Evolutionary conservation across 164 flowering plant species (phyloP).

Genomic region (Vitis riparia): DNA sequence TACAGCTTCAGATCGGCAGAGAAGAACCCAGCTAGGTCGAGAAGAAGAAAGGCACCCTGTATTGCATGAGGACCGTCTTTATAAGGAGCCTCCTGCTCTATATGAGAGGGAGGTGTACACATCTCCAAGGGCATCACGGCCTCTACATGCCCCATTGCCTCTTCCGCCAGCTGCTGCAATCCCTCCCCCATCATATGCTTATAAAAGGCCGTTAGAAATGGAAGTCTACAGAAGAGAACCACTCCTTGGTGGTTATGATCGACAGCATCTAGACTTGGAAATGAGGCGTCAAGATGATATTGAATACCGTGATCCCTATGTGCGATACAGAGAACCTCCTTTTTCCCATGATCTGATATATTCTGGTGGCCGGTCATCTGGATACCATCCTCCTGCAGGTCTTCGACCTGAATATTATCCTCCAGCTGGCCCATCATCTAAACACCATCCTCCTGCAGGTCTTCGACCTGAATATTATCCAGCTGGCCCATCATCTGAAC

Average conservation of each 20-base stretch:
- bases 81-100: conserved; percentile 2
- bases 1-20: conserved; percentile 8
- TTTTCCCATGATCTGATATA: conserved; percentile 5
- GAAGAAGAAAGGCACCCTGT: conserved; percentile 18
- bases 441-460: background rate
- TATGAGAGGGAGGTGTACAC: conserved; percentile 22
- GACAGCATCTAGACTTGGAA: conserved; percentile 13
- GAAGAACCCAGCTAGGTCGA: conserved; percentile 5
- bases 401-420: conserved; percentile 9
- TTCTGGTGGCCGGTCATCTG: conserved; percentile 7
- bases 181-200: conserved; percentile 23
- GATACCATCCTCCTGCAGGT: conserved; percentile 5
- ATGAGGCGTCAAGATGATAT: conserved; percentile 19
- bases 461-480: background rate
- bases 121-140: conserved; percentile 12
- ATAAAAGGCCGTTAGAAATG: conserved; percentile 22
- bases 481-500: background rate
- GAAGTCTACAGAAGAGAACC: conserved; percentile 20
- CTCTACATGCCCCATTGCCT: conserved; percentile 4
- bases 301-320: conserved; percentile 13
- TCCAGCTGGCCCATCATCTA: background rate
- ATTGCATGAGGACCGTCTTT: conserved; percentile 2
- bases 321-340: conserved; percentile 9
- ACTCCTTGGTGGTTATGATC: conserved; percentile 19
- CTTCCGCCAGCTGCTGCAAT: conserved; percentile 1